Evolutionary conservation across 495 filamentous ascomycete genomes (phyloP).

Genomic region (Daldinia loculata): DNA sequence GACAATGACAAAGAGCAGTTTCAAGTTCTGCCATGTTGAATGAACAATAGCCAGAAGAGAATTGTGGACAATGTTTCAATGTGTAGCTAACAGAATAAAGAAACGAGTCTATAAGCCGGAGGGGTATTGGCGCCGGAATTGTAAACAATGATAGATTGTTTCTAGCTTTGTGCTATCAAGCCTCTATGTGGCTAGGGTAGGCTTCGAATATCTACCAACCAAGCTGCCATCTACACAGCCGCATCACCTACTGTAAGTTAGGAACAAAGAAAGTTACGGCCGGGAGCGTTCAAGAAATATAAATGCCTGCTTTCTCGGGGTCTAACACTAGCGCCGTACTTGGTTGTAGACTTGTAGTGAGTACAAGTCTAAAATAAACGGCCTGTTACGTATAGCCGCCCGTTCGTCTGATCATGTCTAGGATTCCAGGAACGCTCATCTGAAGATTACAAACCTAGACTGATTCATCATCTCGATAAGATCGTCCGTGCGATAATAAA

Average conservation of each 20-base stretch:
- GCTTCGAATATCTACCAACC: too few species aligned
- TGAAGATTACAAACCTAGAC: background rate
- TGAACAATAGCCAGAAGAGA: background rate
- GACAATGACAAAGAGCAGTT: background rate
- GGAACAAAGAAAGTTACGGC: too few species aligned
- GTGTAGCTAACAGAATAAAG: background rate
- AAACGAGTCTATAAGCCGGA: background rate
- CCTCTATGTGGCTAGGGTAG: too few species aligned
- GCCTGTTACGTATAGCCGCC: too few species aligned
- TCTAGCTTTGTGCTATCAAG: background rate
- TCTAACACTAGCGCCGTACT: too few species aligned
- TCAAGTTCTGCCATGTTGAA: background rate
- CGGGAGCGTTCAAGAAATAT: too few species aligned
- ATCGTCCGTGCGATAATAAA: background rate
- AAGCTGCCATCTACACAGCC: too few species aligned
- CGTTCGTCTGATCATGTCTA: background rate
- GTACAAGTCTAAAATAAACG: too few species aligned
- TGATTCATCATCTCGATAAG: background rate
- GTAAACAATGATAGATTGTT: background rate
- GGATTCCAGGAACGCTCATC: background rate
- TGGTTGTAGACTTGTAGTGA: too few species aligned
- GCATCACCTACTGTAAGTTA: too few species aligned
- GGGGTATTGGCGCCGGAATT: background rate
- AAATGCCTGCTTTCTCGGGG: too few species aligned
- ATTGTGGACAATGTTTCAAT: background rate